Evolutionary conservation across 202 grass and related monocot genomes (phyloP).

Genomic region (Zoysia matrella): DNA sequence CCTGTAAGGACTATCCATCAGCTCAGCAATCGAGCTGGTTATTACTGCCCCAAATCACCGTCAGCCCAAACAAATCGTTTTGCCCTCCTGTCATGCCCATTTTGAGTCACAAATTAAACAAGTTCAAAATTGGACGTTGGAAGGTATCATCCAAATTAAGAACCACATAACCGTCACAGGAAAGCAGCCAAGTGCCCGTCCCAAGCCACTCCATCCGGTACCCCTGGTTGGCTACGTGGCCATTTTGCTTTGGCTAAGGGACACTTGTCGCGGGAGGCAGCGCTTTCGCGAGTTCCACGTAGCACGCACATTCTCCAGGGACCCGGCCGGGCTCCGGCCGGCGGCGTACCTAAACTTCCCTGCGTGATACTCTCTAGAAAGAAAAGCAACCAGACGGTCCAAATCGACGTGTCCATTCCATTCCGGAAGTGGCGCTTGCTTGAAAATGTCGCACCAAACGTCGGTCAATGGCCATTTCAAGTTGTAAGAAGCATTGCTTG

Average conservation of each 20-base stretch:
- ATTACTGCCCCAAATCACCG: no score
- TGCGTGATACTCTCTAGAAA: background rate
- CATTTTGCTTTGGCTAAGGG: slow-evolving; percentile 11
- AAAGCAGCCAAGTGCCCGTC: background rate
- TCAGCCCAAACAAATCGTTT: no score
- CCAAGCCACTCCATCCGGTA: background rate
- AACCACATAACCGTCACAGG: background rate
- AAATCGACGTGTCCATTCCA: background rate
- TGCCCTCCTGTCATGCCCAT: no score
- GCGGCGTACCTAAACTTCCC: background rate
- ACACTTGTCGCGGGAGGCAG: slow-evolving; percentile 6
- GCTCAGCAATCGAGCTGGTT: no score
- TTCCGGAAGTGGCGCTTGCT: background rate
- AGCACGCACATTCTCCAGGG: background rate
- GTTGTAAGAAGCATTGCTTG: background rate
- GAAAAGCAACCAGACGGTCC: background rate
- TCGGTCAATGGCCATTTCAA: background rate
- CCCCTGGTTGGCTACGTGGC: background rate
- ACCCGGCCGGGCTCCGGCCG: background rate
- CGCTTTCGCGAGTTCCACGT: background rate
- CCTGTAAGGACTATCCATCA: background rate
- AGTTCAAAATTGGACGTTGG: background rate
- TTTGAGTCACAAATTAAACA: no score
- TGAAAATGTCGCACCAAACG: background rate
- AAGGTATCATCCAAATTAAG: background rate